Evolutionary conservation across 2,329 filamentous ascomycete species (phyloP), one percentile per base, ranked within the genome.

Genomic region (Cordyceps cateniannulata): DNA sequence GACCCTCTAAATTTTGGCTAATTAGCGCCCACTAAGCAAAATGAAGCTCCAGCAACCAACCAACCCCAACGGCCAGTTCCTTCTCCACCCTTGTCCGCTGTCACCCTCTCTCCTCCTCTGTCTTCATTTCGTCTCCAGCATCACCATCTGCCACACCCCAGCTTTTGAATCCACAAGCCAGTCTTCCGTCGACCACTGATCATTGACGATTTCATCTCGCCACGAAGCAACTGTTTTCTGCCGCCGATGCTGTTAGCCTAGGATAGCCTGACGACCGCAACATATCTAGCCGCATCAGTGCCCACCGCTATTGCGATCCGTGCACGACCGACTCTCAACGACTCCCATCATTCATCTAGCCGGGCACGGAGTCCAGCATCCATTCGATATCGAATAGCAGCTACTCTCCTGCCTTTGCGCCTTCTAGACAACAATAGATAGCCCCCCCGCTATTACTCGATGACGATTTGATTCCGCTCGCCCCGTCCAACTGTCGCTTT

Each of bases 291-390:
- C n/a, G 12, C 35, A 16, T 24, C 48, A 32, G 40, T 44, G 51
- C 20, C 59, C 59, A 61, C 59, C 59, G 52, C 59, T 57, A 32
- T 56, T 51, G 47, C 59, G 59, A 61, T 61, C 59, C 52, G 59
- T 61, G 59, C 59, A 61, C 59, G 14, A 35, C 51, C 9, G 27
- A 14, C n/a, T 6, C 40, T 42, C 16, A n/a, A 42, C n/a, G 16
- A 42, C n/a, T 42, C 40, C 29, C 50, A 32, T 14, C 58, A 35
- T 57, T 20, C 29, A 50, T 27, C 35, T 16, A 4, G 20, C 32
- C 2, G 3, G 20, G 18, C 14, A 27, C 7, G 51, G 16, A 52
- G 35, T 16, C 47, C 54, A 49, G 50, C 51, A 38, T 56, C 45
- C 45, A 20, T 44, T 24, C 44, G 10, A 60, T 53, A 53, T 27